These are phyloP conservation scores for Tuber aestivum DNA, from an alignment of 495 filamentous ascomycete species.

Conservation along the genomic window DNA sequence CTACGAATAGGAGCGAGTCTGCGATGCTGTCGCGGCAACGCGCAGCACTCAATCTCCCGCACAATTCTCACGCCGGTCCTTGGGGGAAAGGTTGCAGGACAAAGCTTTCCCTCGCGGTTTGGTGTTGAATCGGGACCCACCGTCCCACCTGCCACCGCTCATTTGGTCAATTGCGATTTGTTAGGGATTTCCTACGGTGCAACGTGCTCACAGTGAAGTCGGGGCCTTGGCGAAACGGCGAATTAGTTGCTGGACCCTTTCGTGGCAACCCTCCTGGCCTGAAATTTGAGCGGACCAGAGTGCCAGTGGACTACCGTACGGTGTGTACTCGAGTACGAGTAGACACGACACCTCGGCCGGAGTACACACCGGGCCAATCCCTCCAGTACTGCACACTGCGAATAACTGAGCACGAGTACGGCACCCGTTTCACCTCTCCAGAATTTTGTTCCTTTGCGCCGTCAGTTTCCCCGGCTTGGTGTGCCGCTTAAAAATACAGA, in stretches of 20 bases:
- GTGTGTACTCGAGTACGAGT: no score
- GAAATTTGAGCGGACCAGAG: not conserved
- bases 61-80: not conserved
- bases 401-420: not conserved
- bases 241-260: no score
- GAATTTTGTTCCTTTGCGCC: not conserved
- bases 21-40: not conserved
- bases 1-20: not conserved
- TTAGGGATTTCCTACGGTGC: not conserved
- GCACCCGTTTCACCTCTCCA: not conserved
- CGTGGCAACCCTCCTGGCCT: not conserved
- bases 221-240: not conserved
- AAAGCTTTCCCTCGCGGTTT: not conserved
- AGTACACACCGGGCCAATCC: no score
- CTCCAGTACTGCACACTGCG: not conserved
- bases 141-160: not conserved
- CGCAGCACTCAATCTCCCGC: not conserved
- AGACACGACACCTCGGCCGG: not conserved
- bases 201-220: not conserved
- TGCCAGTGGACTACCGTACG: not conserved
- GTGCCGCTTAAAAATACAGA: not conserved
- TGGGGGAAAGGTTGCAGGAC: not conserved
- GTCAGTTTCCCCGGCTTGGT: not conserved
- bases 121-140: not conserved
- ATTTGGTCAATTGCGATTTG: not conserved